Evolutionary conservation across 192 early-diverging fungal species (phyloP), one percentile per base, ranked within the genome.

Genomic region (Coemansia sp.): DNA sequence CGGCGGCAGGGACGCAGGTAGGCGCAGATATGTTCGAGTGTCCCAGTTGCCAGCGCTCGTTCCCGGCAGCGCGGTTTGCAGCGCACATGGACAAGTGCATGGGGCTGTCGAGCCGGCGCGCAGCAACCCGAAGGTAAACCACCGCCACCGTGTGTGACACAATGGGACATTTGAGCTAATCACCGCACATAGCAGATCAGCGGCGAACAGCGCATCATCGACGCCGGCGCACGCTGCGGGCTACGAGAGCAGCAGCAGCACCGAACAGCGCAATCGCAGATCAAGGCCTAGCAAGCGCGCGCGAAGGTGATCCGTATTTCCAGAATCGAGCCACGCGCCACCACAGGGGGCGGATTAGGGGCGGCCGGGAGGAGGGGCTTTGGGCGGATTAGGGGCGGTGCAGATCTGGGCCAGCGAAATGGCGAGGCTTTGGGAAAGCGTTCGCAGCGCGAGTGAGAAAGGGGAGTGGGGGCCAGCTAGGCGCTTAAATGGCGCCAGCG

Each of bases 11-110:
- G 16, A 54, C 73, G 35, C 68, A 29, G 38, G 35, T 39, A 79
- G 85, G 71, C 18, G 50, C 75, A 7, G 81, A 84, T 19, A 83
- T 84, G 45, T 92, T 87, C 60, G 86, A 93, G 47, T 96, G 94
- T 68, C 85, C 88, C 27, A 89, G 87, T 73, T 96, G 94, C 82
- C 81, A 88, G 61, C 81, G 83, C 27, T 75, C 78, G 35, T 93
- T 86, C 69, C 90, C 94, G 22, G 89, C 90, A n/a, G 82, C 85
- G 38, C 85, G 94, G 66, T 96, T 93, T 71, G 94, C 94, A 4
- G 86, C 93, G 27, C 94, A 96, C 69, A 82, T 96, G 45, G 93
- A 94, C 82, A 96, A 94, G 65, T 96, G 94, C 82, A 79, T 96
- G 60, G 94, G 94, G 8, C 73, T 96, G 32, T 71, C 71, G 52